These are phyloP conservation scores for Ceratocystis colombiana DNA, from an alignment of 2,329 filamentous ascomycete genomes.

Conservation along the genomic window DNA sequence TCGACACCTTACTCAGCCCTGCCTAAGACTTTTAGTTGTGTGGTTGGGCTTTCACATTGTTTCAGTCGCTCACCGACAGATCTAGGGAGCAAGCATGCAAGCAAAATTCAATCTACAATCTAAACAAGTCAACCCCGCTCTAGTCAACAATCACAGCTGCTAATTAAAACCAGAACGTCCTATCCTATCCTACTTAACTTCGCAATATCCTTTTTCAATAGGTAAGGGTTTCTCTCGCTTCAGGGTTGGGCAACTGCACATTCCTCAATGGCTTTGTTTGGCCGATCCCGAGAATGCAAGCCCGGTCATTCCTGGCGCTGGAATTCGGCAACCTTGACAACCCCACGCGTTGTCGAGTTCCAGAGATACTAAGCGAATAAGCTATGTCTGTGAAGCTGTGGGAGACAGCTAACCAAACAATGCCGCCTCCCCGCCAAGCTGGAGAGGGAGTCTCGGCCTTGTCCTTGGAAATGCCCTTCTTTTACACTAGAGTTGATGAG, in stretches of 20 bases:
- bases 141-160: background rate
- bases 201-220: background rate
- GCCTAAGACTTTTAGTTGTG: background rate
- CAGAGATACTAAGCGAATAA: background rate
- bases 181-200: too few species aligned
- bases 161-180: background rate
- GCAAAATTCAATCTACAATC: background rate
- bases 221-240: background rate
- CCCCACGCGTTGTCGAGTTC: conserved; percentile 15
- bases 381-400: background rate
- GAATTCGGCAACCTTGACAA: conserved; percentile 14
- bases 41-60: background rate
- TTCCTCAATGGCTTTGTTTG: conserved; percentile 2
- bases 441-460: background rate
- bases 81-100: background rate
- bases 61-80: background rate
- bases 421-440: background rate
- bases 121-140: background rate
- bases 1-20: background rate
- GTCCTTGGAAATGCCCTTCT: background rate
- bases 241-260: background rate
- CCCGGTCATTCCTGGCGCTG: conserved; percentile 8
- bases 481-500: background rate
- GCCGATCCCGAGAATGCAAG: background rate
- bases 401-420: background rate